Evolutionary conservation across 371 early-diverging fungal species (phyloP), one percentile per base, ranked within the genome.

Genomic region (Rhizopus stolonifer): DNA sequence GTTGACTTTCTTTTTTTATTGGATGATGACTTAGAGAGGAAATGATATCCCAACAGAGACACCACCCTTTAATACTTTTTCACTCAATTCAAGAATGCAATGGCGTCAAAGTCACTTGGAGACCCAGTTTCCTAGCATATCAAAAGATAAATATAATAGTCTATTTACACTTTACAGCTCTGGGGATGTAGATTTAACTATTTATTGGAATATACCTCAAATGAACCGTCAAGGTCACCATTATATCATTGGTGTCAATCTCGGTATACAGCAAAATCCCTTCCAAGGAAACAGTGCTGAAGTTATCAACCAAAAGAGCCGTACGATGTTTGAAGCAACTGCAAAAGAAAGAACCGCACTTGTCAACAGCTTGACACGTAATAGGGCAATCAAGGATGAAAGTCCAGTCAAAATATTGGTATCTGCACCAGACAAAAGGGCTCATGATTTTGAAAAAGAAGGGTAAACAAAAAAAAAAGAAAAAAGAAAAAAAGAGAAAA

Each of bases 231-330:
- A 76, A 31, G 87, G 96, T 0, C 93, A 94, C 58, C 94, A 93
- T 60, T 91, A 89, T 49, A 89, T 94, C 47, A 87, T 91, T 33
- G 94, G 95, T 14, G 88, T 93, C 48, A 93, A 92, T 58, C 65
- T 93, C 5, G 83, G 85, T n/a, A 78, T 89, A 14, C 89, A 89
- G 38, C 81, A 85, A 49, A 88, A 82, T 59, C 90, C 83, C 13
- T 77, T 82, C 64, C 78, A 74, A 50, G 72, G 74, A 54, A 50
- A 39, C 3, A 18, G 15, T 17, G n/a, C 38, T 22, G 39, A 45
- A 11, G 3, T 54, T 1, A n/a, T 25, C 1, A 49, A 39, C 7
- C 15, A 45, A 24, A 29, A 40, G 26, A 55, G 24, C 1, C 77
- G 83, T 29, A 84, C 88, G 2, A 66, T 89, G 55, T 88, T 82